These are phyloP conservation scores for Leptographium flavum DNA, from an alignment of 2,329 filamentous ascomycete species.

Conservation along the genomic window DNA sequence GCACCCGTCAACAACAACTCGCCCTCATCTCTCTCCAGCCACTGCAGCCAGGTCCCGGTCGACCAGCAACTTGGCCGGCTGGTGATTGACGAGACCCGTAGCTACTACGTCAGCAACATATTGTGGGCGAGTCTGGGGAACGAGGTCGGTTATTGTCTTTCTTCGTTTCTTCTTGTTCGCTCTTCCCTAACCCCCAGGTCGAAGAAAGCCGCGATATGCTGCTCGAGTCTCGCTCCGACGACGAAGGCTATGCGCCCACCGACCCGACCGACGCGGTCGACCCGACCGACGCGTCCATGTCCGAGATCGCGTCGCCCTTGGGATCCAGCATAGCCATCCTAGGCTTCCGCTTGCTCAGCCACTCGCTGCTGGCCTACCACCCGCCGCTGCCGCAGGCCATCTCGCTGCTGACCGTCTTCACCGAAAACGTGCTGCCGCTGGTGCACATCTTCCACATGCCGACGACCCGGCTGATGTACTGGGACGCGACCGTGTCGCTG, in stretches of 20 bases:
- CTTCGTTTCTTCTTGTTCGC: not conserved
- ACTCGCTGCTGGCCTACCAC: not conserved
- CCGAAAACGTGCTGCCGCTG: conserved; percentile 5
- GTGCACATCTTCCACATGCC: conserved; percentile 18
- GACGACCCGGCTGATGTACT: conserved; percentile 11
- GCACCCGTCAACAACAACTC: not conserved
- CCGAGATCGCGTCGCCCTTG: not conserved
- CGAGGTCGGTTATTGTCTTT: not conserved
- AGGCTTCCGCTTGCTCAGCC: not conserved
- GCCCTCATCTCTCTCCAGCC: not conserved
- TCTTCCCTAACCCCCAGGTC: not conserved
- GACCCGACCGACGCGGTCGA: not conserved
- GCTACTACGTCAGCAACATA: conserved; percentile 1
- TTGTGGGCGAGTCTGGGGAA: not conserved
- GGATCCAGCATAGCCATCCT: not conserved
- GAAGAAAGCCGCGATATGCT: not conserved
- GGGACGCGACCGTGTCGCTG: conserved; percentile 9
- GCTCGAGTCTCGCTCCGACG: not conserved
- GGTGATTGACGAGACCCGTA: not conserved
- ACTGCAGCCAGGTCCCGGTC: not conserved
- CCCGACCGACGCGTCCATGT: not conserved
- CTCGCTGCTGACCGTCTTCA: not conserved
- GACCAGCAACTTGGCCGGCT: not conserved
- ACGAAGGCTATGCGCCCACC: not conserved
- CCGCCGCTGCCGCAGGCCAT: not conserved